These are phyloP conservation scores for Chrysosporium keratinophilum DNA, from an alignment of 2,329 filamentous ascomycete species.

Conservation along the genomic window DNA sequence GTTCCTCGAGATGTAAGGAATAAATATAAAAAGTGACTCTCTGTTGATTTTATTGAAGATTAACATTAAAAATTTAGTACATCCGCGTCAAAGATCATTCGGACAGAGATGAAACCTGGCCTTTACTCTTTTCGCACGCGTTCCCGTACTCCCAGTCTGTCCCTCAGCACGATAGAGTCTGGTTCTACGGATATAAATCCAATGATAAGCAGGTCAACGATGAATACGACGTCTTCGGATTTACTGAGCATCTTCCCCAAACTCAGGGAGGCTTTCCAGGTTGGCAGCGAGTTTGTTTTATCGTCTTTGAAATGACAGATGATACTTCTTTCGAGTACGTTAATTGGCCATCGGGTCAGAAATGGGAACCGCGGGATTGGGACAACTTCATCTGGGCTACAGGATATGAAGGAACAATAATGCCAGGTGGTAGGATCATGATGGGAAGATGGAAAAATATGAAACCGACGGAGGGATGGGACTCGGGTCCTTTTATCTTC, in stretches of 20 bases:
- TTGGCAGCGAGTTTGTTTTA: constrained; percentile 32
- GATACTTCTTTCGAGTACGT: not conserved
- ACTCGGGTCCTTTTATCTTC: constrained; percentile 26
- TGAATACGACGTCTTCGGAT: constrained; percentile 22
- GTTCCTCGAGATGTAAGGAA: constrained; percentile 22
- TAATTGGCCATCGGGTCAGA: constrained; percentile 7
- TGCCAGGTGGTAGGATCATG: constrained; percentile 41
- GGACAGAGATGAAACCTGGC: constrained; percentile 18
- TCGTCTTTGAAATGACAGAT: constrained; percentile 23
- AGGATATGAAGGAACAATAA: constrained; percentile 40
- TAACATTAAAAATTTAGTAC: not conserved
- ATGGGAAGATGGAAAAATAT: constrained; percentile 40
- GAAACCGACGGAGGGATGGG: constrained; percentile 13
- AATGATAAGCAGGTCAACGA: not conserved
- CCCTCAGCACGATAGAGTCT: constrained; percentile 11
- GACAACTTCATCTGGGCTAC: constrained; percentile 28
- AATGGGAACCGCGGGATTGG: constrained; percentile 16
- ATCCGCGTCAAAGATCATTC: not conserved
- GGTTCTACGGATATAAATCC: constrained; percentile 22
- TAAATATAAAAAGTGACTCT: not conserved
- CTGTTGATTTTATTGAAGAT: not conserved
- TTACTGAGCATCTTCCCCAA: constrained; percentile 24
- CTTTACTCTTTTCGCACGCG: constrained; percentile 19
- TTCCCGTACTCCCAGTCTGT: constrained; percentile 18
- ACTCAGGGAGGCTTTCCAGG: constrained; percentile 25